Conservation (phyloP, 176 grass and related monocot genomes). For the Oryza officinalis region DNA sequence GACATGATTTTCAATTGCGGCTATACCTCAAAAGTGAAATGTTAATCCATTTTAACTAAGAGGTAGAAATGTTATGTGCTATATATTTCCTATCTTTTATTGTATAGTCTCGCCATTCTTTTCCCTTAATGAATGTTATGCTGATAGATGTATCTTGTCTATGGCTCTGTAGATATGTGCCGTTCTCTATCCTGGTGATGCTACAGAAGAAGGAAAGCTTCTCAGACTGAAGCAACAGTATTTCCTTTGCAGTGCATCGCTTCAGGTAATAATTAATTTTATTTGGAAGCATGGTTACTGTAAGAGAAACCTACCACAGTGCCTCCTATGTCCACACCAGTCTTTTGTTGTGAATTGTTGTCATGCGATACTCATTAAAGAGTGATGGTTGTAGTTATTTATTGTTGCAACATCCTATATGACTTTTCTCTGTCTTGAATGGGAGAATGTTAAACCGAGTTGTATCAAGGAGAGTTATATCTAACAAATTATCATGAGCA, state of each 20-base stretch:
- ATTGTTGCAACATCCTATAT: not conserved
- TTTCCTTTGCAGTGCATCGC: conserved; percentile 98
- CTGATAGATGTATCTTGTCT: conserved; percentile 6
- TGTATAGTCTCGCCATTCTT: not conserved
- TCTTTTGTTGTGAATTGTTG: not conserved
- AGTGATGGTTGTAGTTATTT: not conserved
- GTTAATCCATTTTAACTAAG: conserved; percentile 8
- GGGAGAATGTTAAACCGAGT: not conserved
- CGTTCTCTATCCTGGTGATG: conserved; percentile 88
- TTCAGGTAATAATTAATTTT: conserved; percentile 67
- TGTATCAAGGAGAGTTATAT: not conserved
- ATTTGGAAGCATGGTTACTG: conserved; percentile 12
- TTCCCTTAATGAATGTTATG: conserved; percentile 8
- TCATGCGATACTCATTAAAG: conserved; percentile 13
- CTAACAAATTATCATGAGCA: conserved; percentile 8
- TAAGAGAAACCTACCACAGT: not conserved
- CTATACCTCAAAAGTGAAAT: not conserved
- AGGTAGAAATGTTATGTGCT: not conserved
- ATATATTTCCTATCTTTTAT: conserved; percentile 14
- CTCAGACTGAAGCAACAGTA: conserved; percentile 93
- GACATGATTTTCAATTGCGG: conserved; percentile 1
- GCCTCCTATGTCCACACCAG: not conserved
- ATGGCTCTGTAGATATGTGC: conserved; percentile 83
- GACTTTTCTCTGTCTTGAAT: not conserved
- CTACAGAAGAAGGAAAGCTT: conserved; percentile 95